phyloP scores from a whole-genome alignment of 176 grass and related monocot genomes.

The Cenchrus americanus region DNA sequence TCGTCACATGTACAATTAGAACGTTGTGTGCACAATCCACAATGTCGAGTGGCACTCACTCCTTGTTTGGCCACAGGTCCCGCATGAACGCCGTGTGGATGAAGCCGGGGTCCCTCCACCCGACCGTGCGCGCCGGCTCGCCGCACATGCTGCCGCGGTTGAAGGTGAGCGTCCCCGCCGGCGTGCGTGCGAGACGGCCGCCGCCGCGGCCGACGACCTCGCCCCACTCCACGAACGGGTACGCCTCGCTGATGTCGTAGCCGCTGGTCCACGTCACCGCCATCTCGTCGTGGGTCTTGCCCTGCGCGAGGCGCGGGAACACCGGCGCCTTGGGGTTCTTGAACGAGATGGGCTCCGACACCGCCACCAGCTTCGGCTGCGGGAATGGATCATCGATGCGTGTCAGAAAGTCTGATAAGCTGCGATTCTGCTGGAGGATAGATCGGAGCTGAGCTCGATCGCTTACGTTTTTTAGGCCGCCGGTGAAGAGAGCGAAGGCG shows the following conservation, averaged over 20 bases:
- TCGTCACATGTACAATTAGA: too few relatives aligned
- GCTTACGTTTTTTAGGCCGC: constrained; percentile 67
- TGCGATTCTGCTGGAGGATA: too few relatives aligned
- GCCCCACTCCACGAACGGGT: constrained; percentile 95
- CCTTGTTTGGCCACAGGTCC: constrained; percentile 83
- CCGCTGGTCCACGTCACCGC: constrained; percentile 93
- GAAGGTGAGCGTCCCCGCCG: constrained; percentile 86
- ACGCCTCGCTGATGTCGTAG: constrained; percentile 81
- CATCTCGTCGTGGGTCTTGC: constrained; percentile 86
- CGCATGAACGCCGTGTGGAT: constrained; percentile 90
- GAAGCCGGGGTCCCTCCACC: constrained; percentile 92
- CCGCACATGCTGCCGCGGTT: constrained; percentile 78
- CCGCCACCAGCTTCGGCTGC: constrained; percentile 19
- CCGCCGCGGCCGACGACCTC: not conserved
- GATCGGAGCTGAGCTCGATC: too few relatives aligned
- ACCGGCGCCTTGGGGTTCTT: constrained; percentile 86
- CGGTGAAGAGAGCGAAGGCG: constrained; percentile 75
- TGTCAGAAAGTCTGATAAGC: too few relatives aligned
- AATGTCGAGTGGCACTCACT: constrained; percentile 33
- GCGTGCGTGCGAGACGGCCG: constrained; percentile 29
- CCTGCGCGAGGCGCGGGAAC: constrained; percentile 90
- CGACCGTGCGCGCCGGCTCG: constrained; percentile 74
- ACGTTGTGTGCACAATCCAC: too few relatives aligned
- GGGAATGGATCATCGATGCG: not conserved
- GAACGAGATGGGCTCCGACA: constrained; percentile 65